Evolutionary conservation across 2,329 filamentous ascomycete species (phyloP), one percentile per base, ranked within the genome.

Genomic region (Calonectria crousiana): DNA sequence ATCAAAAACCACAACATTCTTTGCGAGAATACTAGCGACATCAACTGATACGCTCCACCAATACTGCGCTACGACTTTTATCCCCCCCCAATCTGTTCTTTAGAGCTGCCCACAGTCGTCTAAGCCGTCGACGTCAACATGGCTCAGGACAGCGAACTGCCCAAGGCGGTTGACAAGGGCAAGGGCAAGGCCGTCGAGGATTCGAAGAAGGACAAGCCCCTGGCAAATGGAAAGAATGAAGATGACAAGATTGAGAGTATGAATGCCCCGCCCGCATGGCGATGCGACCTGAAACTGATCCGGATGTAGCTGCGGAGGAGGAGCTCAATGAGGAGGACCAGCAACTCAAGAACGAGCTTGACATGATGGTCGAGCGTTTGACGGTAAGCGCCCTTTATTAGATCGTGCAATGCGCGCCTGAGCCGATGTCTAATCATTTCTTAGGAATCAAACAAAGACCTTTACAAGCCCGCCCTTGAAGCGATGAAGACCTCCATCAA

Each of bases 401-500:
- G n/a, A 18, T 18, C 9, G n/a, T 11, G 4, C 6, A 44, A n/a
- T 11, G 38, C 20, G 58, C 47, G 28, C 68, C 28, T 72, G 23
- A 36, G 20, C n/a, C 23, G 58, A 70, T 62, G 34, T 65, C 75
- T 82, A 71, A 80, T 76, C 30, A 14, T 53, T 56, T 30, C 74
- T 4, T 82, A 98, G 95, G 97, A 98, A 88, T 90, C 93, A 78
- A 94, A 98, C 87, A 90, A 91, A 78, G 93, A 92, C 73, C 93
- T 98, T 79, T 98, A 98, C 89, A 96, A 96, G 85, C 92, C 96
- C 74, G 94, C 97, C 69, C 89, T 99, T 79, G 96, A 98, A 86
- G 94, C 95, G 79, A 98, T 99, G 92, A 98, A 98, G 89, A 95
- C 93, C 82, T 97, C 95, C 84, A 99, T 99, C 90, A 98, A 98